These are phyloP conservation scores for Trichoderma sp. DNA, from an alignment of 2,329 filamentous ascomycete species.

Conservation along the genomic window DNA sequence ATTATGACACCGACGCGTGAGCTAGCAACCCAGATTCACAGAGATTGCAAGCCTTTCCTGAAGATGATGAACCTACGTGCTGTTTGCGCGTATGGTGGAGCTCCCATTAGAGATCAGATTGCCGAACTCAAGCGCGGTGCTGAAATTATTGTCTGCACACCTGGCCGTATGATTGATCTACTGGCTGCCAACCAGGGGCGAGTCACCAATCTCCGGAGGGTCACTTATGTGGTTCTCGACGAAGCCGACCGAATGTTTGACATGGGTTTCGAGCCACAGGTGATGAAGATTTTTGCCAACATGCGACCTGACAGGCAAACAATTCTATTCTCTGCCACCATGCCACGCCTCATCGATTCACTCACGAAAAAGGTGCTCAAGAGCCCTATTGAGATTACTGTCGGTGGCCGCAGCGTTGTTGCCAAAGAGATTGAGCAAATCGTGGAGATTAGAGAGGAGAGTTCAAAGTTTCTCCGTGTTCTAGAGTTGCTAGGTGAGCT, in stretches of 20 bases:
- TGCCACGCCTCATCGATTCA: constrained; percentile 89
- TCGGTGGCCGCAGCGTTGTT: constrained; percentile 83
- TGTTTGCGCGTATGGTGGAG: constrained; percentile 91
- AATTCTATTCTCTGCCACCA: constrained; percentile 93
- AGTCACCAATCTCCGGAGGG: constrained; percentile 83
- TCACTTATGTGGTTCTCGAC: constrained; percentile 92
- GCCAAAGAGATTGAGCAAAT: constrained; percentile 92
- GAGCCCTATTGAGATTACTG: constrained; percentile 85
- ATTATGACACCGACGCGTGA: constrained; percentile 95
- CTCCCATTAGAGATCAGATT: constrained; percentile 96
- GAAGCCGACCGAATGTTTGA: constrained; percentile 99
- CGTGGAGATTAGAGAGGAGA: constrained; percentile 81
- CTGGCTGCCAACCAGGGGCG: constrained; percentile 90
- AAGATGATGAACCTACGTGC: constrained; percentile 81
- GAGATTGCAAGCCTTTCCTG: constrained; percentile 91
- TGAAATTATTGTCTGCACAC: constrained; percentile 92
- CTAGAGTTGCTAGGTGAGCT: constrained; percentile 84
- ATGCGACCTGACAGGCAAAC: constrained; percentile 91
- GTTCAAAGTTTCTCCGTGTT: constrained; percentile 78
- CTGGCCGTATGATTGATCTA: constrained; percentile 92
- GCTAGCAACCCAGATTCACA: constrained; percentile 88
- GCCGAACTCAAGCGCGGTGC: constrained; percentile 92
- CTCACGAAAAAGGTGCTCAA: constrained; percentile 84
- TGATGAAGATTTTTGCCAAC: constrained; percentile 93
- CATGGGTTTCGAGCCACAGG: constrained; percentile 98